These are phyloP conservation scores for Fusarium chlamydosporum DNA, from an alignment of 2,329 filamentous ascomycete species.

Conservation along the genomic window DNA sequence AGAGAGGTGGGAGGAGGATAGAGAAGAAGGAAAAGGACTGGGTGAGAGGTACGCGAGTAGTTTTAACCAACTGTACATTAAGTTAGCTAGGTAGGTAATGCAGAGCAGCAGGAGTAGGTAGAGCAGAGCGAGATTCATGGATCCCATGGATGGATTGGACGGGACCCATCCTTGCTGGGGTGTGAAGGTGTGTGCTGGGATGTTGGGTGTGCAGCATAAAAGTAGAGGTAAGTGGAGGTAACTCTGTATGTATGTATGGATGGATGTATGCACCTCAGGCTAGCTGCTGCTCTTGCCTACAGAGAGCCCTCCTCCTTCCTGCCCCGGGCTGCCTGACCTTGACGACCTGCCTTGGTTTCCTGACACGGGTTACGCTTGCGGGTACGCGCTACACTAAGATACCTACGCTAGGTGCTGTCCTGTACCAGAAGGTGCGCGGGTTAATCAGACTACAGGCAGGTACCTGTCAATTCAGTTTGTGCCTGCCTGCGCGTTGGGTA, in stretches of 20 bases:
- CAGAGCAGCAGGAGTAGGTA: constrained; percentile 3
- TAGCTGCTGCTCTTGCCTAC: constrained; percentile 9
- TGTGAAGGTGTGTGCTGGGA: constrained; percentile 26
- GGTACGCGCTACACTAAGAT: constrained; percentile 18
- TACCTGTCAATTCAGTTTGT: constrained; percentile 21
- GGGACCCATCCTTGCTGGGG: constrained; percentile 25
- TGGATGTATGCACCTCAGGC: constrained; percentile 9
- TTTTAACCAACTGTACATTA: constrained; percentile 53
- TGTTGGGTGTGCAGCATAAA: constrained; percentile 25
- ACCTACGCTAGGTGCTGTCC: not conserved
- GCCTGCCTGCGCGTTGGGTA: constrained; percentile 31
- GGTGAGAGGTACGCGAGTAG: constrained; percentile 61
- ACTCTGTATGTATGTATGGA: not conserved
- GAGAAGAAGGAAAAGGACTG: constrained; percentile 69
- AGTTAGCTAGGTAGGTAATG: constrained; percentile 19
- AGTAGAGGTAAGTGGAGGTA: not conserved
- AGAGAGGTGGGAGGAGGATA: constrained; percentile 67
- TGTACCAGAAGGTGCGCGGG: not conserved
- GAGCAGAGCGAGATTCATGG: constrained; percentile 32
- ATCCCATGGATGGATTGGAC: constrained; percentile 22
- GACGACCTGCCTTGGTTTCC: constrained; percentile 34
- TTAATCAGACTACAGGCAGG: constrained; percentile 22
- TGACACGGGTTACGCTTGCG: constrained; percentile 41
- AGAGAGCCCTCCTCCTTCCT: not conserved
- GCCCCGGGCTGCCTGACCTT: constrained; percentile 15